These are phyloP conservation scores for Mycena rebaudengoi DNA, from an alignment of 768 basidiomycete species.

Conservation along the genomic window DNA sequence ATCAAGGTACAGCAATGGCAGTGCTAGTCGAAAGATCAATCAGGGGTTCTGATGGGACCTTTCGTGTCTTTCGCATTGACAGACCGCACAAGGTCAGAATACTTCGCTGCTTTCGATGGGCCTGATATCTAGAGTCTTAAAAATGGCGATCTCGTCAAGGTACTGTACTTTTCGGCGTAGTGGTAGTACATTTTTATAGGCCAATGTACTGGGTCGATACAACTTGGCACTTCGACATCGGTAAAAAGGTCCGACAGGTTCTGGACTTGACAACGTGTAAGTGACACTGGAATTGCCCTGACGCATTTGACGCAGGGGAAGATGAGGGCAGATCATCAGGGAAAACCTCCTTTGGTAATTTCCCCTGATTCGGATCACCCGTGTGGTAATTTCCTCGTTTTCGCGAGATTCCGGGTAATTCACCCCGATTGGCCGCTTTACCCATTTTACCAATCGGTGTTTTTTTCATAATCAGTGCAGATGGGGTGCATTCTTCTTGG, in stretches of 20 bases:
- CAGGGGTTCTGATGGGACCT: conserved; percentile 9
- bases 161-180: conserved; percentile 1
- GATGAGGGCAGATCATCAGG: too few species aligned
- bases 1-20: conserved; percentile 9
- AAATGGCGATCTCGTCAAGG: conserved; percentile 9
- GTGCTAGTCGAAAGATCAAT: conserved; percentile 6
- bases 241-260: neutral
- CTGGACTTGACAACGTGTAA: conserved; percentile 5
- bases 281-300: neutral
- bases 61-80: conserved; percentile 3
- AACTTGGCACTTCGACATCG: neutral
- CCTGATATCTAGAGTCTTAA: conserved; percentile 5
- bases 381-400: too few species aligned
- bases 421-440: too few species aligned
- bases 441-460: too few species aligned
- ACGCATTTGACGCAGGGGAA: too few species aligned
- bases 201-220: neutral
- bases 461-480: too few species aligned
- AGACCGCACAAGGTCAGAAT: neutral
- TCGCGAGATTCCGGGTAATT: too few species aligned
- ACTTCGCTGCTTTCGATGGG: conserved; percentile 7
- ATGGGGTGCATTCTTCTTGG: too few species aligned
- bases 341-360: too few species aligned
- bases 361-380: too few species aligned
- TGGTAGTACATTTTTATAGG: conserved; percentile 1